Evolutionary conservation across 352 stramenopile species (phyloP), one percentile per base, ranked within the genome.

Genomic region (Phytophthora foliorum): DNA sequence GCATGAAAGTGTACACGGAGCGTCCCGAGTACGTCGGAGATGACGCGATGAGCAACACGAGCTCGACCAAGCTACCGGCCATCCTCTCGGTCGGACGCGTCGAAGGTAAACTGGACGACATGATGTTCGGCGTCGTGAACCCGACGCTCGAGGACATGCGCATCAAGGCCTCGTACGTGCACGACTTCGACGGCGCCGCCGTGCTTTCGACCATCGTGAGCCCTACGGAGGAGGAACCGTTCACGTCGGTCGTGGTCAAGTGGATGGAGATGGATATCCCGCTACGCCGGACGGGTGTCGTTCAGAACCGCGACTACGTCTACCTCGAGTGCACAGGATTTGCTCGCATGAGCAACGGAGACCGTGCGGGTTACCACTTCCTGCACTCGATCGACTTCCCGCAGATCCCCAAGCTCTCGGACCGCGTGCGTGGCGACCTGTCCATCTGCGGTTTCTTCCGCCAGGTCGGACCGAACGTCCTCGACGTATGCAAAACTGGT

Each of bases 241-340:
- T 75, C 59, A 67, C 55, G 5, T 74, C 64, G 4, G 63, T 80
- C 8, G 50, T 73, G 24, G 36, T 80, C 55, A 80, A 80, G 69
- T 80, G 73, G 73, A 72, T 67, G 53, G 65, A 72, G 56, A 59
- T 75, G 48, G 67, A 75, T 59, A 68, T 75, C 31, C 62, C 67
- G 24, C 42, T 71, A 32, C 55, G 58, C 34, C 60, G 50, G 61
- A 75, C 67, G 39, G 71, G 63, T 29, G 63, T 75, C 41, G 50
- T 78, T 10, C 58, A 79, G 48, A 76, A 68, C 67, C 61, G 74
- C 25, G 74, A 80, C 69, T 81, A 80, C 63, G 71, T 81, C 32
- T 78, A 80, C 60, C 52, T 81, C 39, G 71, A 81, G 52, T 67
- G 62, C 31, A 79, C 55, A 1, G 74, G 71, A 2, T 72, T 78